A percentile compares a stretch with the other conserved stretches of the same genome.
These are phyloP conservation scores for Starmera pachycereana DNA, from an alignment of 805 yeast genomes.

Conservation along the genomic window DNA sequence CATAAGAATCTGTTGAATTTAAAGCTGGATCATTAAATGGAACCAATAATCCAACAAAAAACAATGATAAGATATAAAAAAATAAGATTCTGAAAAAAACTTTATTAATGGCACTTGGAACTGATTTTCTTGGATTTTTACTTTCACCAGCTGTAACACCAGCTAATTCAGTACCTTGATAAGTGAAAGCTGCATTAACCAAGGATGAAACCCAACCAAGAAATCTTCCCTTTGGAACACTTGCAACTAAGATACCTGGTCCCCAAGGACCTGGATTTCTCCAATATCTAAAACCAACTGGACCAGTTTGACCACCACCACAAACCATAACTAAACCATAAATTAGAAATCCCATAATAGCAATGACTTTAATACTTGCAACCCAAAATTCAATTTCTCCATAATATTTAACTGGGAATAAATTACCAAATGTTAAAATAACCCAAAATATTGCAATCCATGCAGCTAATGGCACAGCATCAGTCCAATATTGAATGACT, in stretches of 20 bases:
- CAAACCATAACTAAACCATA: slow-evolving; percentile 64
- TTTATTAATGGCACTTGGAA: slow-evolving; percentile 58
- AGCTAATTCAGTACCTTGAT: slow-evolving; percentile 49
- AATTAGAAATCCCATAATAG: slow-evolving; percentile 60
- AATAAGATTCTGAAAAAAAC: slow-evolving; percentile 55
- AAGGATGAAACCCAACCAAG: slow-evolving; percentile 47
- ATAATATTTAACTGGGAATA: slow-evolving; percentile 58
- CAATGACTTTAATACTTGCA: slow-evolving; percentile 54
- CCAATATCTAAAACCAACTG: slow-evolving; percentile 76
- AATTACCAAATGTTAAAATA: slow-evolving; percentile 39
- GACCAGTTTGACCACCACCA: slow-evolving; percentile 62
- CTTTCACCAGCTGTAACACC: slow-evolving; percentile 55
- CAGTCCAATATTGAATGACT: slow-evolving; percentile 54
- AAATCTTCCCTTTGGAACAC: slow-evolving; percentile 34
- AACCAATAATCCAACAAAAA: slow-evolving; percentile 61
- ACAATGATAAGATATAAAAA: slow-evolving; percentile 54
- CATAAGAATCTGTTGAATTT: slow-evolving; percentile 24
- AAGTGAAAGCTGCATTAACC: slow-evolving; percentile 47
- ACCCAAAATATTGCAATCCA: slow-evolving; percentile 65
- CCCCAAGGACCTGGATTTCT: slow-evolving; percentile 73
- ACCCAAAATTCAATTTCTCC: slow-evolving; percentile 76
- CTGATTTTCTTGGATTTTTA: slow-evolving; percentile 50
- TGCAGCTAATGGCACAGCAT: slow-evolving; percentile 57
- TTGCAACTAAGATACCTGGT: slow-evolving; percentile 34
- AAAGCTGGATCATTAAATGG: slow-evolving; percentile 57